Percentiles rank a stretch among this genome's conserved stretches.
Evolutionary conservation across 495 filamentous ascomycete genomes (phyloP).

Genomic region (Aspergillus nanangensis): DNA sequence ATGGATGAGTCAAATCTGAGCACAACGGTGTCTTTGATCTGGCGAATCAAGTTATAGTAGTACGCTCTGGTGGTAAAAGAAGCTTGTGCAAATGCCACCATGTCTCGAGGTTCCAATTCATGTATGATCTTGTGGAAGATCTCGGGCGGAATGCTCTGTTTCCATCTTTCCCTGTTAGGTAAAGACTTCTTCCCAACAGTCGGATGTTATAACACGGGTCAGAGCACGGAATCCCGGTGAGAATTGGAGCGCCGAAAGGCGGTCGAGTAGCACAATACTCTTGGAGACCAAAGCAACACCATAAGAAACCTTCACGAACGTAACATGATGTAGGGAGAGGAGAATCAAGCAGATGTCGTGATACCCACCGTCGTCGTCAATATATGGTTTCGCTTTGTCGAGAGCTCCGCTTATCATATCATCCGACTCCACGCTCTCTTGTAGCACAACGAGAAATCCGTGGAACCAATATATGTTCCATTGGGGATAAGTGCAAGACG

Average conservation of each 20-base stretch:
- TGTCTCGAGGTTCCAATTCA: slow-evolving; percentile 8
- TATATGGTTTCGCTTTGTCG: slow-evolving; percentile 10
- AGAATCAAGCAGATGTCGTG: slow-evolving; percentile 2
- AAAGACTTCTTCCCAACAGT: slow-evolving; percentile 10
- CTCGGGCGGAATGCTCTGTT: slow-evolving; percentile 3
- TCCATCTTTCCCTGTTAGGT: slow-evolving; percentile 7
- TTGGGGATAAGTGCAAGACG: slow-evolving; percentile 6
- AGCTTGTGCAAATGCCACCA: slow-evolving; percentile 12
- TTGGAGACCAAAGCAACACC: neutral
- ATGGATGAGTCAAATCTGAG: slow-evolving; percentile 5
- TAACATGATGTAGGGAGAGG: slow-evolving; percentile 8
- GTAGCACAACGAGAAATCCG: slow-evolving; percentile 8
- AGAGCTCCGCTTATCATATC: slow-evolving; percentile 8
- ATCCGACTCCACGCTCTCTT: slow-evolving; percentile 7
- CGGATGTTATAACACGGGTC: slow-evolving; percentile 7
- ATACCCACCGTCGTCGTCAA: neutral
- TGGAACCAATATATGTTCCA: slow-evolving; percentile 13
- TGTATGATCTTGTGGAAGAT: slow-evolving; percentile 8
- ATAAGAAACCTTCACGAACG: slow-evolving; percentile 5
- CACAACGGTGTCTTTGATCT: slow-evolving; percentile 5
- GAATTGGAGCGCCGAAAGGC: slow-evolving; percentile 7
- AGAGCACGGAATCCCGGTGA: slow-evolving; percentile 12
- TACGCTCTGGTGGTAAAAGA: slow-evolving; percentile 5
- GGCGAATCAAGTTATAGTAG: slow-evolving; percentile 11
- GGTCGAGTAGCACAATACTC: slow-evolving; percentile 6